Percentiles rank a stretch among this genome's conserved stretches.
These are phyloP conservation scores for Tulasnella sp. DNA, from an alignment of 768 basidiomycete genomes.

Conservation along the genomic window DNA sequence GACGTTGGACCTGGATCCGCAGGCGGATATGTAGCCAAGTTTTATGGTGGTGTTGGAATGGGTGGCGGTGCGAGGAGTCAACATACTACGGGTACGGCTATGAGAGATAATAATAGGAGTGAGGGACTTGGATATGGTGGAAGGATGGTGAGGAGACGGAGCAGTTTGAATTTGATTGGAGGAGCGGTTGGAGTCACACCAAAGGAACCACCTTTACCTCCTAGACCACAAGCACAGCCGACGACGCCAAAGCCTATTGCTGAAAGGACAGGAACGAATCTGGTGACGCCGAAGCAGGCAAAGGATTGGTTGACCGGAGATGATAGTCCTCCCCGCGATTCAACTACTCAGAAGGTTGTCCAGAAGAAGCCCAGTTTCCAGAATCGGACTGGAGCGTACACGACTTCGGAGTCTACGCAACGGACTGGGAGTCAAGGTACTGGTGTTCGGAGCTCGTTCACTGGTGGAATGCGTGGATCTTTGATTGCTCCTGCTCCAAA, in stretches of 20 bases:
- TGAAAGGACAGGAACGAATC: neutral
- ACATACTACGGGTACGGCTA: slow-evolving; percentile 41
- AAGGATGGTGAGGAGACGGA: neutral
- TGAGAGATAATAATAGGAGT: slow-evolving; percentile 22
- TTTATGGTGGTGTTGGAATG: neutral
- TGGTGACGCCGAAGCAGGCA: slow-evolving; percentile 18
- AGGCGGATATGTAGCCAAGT: neutral
- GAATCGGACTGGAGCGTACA: too few species aligned
- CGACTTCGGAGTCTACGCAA: neutral
- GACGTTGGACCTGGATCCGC: neutral
- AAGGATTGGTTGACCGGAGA: slow-evolving; percentile 70
- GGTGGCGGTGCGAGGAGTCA: slow-evolving; percentile 31
- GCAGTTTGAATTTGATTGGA: neutral
- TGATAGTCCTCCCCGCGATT: slow-evolving; percentile 26
- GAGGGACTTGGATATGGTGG: neutral
- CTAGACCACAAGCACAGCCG: slow-evolving; percentile 5
- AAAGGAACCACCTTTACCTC: slow-evolving; percentile 5
- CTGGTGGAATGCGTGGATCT: slow-evolving; percentile 3
- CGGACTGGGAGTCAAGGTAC: too few species aligned
- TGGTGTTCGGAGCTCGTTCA: neutral
- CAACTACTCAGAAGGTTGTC: too few species aligned
- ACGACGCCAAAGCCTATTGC: neutral
- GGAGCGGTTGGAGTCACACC: neutral
- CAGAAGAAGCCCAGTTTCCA: too few species aligned
- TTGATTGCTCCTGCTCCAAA: neutral